Conservation (phyloP, 441 rosid genomes). For the Mallotus japonicus region DNA sequence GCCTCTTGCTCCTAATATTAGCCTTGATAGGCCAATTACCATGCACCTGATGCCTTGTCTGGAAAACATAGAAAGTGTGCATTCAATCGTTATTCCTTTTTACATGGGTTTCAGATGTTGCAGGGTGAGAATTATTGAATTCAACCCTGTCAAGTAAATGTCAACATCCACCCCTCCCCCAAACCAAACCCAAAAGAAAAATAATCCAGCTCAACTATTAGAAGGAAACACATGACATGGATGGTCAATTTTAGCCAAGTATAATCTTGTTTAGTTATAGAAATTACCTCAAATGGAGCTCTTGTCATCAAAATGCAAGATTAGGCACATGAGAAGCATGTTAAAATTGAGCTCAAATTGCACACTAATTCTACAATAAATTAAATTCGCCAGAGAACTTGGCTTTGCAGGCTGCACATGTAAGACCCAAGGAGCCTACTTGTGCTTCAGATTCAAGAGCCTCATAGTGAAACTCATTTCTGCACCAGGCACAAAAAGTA, state of each 20-base stretch:
- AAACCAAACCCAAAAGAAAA: too few species aligned
- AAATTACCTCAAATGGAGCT: slow-evolving; percentile 30
- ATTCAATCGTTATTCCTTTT: not conserved
- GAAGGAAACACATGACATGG: not conserved
- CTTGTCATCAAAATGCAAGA: slow-evolving; percentile 9
- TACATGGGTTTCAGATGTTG: not conserved
- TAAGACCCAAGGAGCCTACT: slow-evolving; percentile 29
- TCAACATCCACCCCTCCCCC: not conserved
- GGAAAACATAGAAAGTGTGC: slow-evolving; percentile 5
- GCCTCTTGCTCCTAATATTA: slow-evolving; percentile 4
- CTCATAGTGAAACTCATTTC: slow-evolving; percentile 40
- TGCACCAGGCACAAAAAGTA: slow-evolving; percentile 45
- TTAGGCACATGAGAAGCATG: slow-evolving; percentile 9
- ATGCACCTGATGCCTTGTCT: not conserved
- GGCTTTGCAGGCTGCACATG: slow-evolving; percentile 49
- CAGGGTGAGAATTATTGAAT: not conserved
- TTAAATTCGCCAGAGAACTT: slow-evolving; percentile 35
- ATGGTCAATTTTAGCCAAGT: slow-evolving; percentile 6
- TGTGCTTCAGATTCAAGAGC: slow-evolving; percentile 32
- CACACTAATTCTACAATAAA: slow-evolving; percentile 23
- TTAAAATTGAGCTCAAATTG: slow-evolving; percentile 8
- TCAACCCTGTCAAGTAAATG: not conserved
- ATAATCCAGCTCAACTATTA: not conserved
- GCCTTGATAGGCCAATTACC: not conserved
- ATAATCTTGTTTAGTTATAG: slow-evolving; percentile 12